A percentile compares a stretch with the other conserved stretches of the same genome.
Conservation (phyloP, 2,329 filamentous ascomycete genomes). For the Neoascochyta sp. region DNA sequence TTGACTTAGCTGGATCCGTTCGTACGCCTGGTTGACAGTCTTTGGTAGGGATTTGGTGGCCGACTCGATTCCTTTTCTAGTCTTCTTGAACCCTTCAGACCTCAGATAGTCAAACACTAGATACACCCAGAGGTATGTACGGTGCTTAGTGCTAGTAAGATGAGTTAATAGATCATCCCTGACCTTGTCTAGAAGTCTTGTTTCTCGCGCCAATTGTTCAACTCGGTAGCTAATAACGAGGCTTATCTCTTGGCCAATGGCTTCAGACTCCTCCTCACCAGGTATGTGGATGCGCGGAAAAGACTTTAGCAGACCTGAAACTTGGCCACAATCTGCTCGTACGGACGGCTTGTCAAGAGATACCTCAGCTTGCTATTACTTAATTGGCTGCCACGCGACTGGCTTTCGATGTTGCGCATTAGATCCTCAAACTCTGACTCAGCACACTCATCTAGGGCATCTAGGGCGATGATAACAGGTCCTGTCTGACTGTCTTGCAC, state of each 20-base stretch:
- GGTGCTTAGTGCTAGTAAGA: slow-evolving; percentile 12
- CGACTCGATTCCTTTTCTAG: slow-evolving; percentile 7
- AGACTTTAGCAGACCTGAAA: slow-evolving; percentile 7
- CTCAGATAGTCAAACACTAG: slow-evolving; percentile 13
- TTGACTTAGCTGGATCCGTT: slow-evolving; percentile 11
- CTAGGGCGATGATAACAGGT: slow-evolving; percentile 14
- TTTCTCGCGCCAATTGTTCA: slow-evolving; percentile 10
- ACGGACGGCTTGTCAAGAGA: slow-evolving; percentile 18
- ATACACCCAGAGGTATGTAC: slow-evolving; percentile 19
- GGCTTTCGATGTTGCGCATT: slow-evolving; percentile 10
- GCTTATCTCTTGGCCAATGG: slow-evolving; percentile 17
- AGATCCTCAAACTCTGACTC: slow-evolving; percentile 13
- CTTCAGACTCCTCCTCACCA: slow-evolving; percentile 17
- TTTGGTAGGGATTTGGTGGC: slow-evolving; percentile 7
- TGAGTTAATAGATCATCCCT: slow-evolving; percentile 8
- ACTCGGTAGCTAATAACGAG: slow-evolving; percentile 14
- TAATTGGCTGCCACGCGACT: slow-evolving; percentile 5
- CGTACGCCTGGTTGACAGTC: slow-evolving; percentile 12
- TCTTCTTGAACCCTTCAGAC: slow-evolving; percentile 8
- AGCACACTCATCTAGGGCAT: slow-evolving; percentile 17
- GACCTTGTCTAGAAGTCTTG: slow-evolving; percentile 9
- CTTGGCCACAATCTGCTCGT: slow-evolving; percentile 12
- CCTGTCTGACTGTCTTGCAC: slow-evolving; percentile 11
- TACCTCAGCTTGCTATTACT: slow-evolving; percentile 10
- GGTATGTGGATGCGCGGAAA: slow-evolving; percentile 18